Conservation (phyloP, 306 rosid genomes). For the Trifolium pratense region DNA sequence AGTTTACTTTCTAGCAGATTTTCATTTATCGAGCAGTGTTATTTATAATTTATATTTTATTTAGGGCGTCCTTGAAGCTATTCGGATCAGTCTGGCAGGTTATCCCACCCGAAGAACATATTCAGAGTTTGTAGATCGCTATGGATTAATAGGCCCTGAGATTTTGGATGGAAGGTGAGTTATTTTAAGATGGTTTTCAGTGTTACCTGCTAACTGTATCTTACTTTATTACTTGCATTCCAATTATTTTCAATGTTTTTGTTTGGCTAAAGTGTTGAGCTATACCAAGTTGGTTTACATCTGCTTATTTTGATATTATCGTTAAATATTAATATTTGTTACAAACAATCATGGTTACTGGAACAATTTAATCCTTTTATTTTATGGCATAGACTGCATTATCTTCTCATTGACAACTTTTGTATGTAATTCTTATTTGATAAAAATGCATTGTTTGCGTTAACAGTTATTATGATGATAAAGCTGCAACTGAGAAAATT, state of each 20-base stretch:
- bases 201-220: constrained; percentile 2
- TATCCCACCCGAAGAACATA: constrained; percentile 93
- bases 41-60: constrained; percentile 37
- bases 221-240: constrained; percentile 12
- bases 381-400: constrained; percentile 26
- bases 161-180: constrained; percentile 77
- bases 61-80: constrained; percentile 97
- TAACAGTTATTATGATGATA: constrained; percentile 81
- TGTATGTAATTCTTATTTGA: constrained; percentile 33
- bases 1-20: constrained; percentile 17
- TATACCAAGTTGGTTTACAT: constrained; percentile 6
- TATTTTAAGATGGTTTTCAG: constrained; percentile 14
- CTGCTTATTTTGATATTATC: constrained; percentile 16
- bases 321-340: constrained; percentile 20
- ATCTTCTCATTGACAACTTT: constrained; percentile 18
- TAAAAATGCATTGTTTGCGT: constrained; percentile 22
- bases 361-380: constrained; percentile 17
- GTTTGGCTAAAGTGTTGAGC: neutral
- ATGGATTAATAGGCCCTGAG: constrained; percentile 82
- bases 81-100: constrained; percentile 97
- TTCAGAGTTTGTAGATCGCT: constrained; percentile 91
- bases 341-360: neutral
- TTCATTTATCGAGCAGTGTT: constrained; percentile 8
- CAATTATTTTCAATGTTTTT: constrained; percentile 25
- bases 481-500: constrained; percentile 66